Evolutionary conservation across 1,284 basidiomycete species (phyloP), one percentile per base, ranked within the genome.

Genomic region (Rhodotorula sp.): DNA sequence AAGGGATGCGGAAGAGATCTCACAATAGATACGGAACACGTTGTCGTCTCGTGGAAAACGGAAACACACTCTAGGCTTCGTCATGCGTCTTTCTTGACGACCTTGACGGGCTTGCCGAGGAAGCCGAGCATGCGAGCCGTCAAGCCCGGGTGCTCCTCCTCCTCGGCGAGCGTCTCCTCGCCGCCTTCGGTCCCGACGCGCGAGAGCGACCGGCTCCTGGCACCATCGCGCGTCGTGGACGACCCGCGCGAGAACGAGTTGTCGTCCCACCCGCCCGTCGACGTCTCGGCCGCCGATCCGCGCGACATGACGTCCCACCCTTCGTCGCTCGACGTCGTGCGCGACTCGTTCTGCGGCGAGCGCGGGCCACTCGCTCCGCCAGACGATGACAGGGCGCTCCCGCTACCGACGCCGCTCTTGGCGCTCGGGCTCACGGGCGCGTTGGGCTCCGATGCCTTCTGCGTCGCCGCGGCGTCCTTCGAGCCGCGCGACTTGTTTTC

Each of bases 281-380:
- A 64, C 42, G n/a, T 69, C 25, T 61, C 66, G 19, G 66, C 53
- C 16, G 70, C 63, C 8, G 70, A 72, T 5, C 66, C 70, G 10
- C 70, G 58, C n/a, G 63, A 66, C 65, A 72, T 67, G 59, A 66
- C 63, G 41, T 72, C 70, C 70, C 70, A 72, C 16, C 66, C 66
- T 21, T 65, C 63, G 61, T 72, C 70, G 21, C 41, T 61, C 59
- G 70, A 72, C 23, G 60, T 67, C 34, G 62, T 66, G 12, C 52
- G 65, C 56, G 50, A 67, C 46, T 46, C 54, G 23, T 41, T 59
- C 23, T 8, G 64, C 53, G 50, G 60, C 49, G 58, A 66, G 10
- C 52, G n/a, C 4, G 65, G 4, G 21, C 4, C 27, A 9, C 34
- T 21, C 49, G 60, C 4, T 13, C 27, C 12, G 21, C 21, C 46